phyloP scores from a whole-genome alignment of 164 flowering plant genomes.

The Aristolochia californica region DNA sequence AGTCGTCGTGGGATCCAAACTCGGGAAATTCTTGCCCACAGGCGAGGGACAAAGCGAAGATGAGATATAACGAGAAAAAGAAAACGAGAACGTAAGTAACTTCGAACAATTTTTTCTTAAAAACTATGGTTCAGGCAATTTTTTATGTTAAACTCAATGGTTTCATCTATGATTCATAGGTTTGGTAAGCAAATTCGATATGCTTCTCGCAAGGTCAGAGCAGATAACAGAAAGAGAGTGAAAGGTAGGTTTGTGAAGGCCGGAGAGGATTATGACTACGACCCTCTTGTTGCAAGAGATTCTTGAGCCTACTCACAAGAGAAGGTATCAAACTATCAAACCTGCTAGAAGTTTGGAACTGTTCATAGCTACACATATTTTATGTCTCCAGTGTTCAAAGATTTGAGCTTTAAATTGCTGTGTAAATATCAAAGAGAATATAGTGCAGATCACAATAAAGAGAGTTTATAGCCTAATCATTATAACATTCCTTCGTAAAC shows the following conservation, averaged over 20 bases:
- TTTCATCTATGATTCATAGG: constrained; percentile 16
- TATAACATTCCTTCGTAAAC: too few species aligned
- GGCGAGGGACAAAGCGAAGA: constrained; percentile 63
- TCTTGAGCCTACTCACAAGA: constrained; percentile 1
- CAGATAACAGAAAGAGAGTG: constrained; percentile 53
- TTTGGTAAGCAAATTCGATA: constrained; percentile 53
- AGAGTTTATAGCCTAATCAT: too few species aligned
- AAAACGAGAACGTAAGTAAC: constrained; percentile 45
- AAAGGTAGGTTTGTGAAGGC: constrained; percentile 62
- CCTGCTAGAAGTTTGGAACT: too few species aligned
- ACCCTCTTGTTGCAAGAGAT: constrained; percentile 19
- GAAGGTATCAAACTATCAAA: too few species aligned
- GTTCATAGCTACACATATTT: too few species aligned
- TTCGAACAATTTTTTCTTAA: background rate
- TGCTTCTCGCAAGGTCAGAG: constrained; percentile 58
- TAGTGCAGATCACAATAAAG: too few species aligned
- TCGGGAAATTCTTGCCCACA: constrained; percentile 41
- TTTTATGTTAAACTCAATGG: background rate
- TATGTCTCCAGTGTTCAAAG: too few species aligned
- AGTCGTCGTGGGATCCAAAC: constrained; percentile 53
- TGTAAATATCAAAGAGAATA: too few species aligned
- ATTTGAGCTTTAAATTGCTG: too few species aligned
- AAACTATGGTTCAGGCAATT: too few species aligned
- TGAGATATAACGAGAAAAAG: constrained; percentile 82
- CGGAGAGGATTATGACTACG: constrained; percentile 54